Evolutionary conservation across 768 basidiomycete genomes (phyloP), one percentile per base, ranked within the genome.

Genomic region (Kondoa subrosea): DNA sequence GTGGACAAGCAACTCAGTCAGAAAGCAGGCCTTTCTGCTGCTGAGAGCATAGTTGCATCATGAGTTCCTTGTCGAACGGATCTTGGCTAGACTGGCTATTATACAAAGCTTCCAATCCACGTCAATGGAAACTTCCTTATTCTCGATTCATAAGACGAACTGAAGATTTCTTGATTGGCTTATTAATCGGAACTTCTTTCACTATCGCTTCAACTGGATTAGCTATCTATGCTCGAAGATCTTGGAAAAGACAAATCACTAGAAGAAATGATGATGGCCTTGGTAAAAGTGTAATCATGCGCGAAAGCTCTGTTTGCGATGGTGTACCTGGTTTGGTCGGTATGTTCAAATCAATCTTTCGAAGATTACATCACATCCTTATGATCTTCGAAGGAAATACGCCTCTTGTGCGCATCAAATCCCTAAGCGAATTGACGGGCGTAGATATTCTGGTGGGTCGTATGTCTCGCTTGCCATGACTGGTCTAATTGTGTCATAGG

Each of bases 341-440:
- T 50, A 21, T 8, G 40, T 50, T 21, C 21, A 8, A 8, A 21
- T 50, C 12, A 8, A 50, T 50, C 40, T 50, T 8, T 8, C 40
- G 21, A 50, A 8, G 40, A n/a, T n/a, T 50, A 21, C 8, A 21
- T 8, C 40, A 21, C 40, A 50, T 8, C 12, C 40, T 50, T 8
- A 50, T n/a, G 40, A 8, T 8, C 40, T 50, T 8, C 8, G 21
- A 8, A 50, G 40, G 93, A 57, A 95, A 96, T 74, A 97, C 95
- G 0, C 93, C 95, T 1, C 79, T 99, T 67, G 80, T 97, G 58
- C 82, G 92, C 70, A 92, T 97, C 64, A 87, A 87, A 72, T 92
- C 90, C 1, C 77, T 97, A 72, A 96, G 91, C 76, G 82, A 95
- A 77, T 86, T 86, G 0, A 81, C 95, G 1, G 91, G 91, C 25